Base-by-base conservation (phyloP, 257 asterid genomes). In the Primulina tabacum region DNA sequence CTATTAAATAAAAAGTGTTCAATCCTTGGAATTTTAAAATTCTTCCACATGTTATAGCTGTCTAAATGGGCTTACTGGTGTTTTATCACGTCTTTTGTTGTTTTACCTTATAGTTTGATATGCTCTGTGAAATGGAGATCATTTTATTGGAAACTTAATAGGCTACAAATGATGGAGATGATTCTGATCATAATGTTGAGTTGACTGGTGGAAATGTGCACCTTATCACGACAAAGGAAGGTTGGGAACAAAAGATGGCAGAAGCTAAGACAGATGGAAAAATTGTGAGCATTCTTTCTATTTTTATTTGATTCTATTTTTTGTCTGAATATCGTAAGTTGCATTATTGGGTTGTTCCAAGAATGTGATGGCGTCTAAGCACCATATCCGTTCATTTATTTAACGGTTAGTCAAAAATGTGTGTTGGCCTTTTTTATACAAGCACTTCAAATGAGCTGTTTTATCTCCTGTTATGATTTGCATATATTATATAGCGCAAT, bases 201-300 rank as follows among this genome's bases (percentile, higher is more conserved):
- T 66, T 92, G 58, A 72, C 87, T 14, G 95, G 96, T 78, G 98
- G 98, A 73, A 92, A 92, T 77, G 96, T 92, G 80, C 89, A 84
- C 53, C 90, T 92, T 69, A 60, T 92, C 77, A 83, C 88, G 29
- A 84, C 94, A 26, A 84, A 85, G 81, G 95, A 88, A 71, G 77
- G 83, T 75, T 92, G 97, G 98, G 96, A 89, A 20, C 93, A 87
- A 79, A 90, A 86, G 77, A 30, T 92, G 56, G 87, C 73, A 40
- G 90, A 92, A 82, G 90, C 98, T 4, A 81, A 70, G 58, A 81
- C 38, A 38, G 92, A 85, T 37, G 87, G 87, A 32, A 92, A 89
- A 78, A 78, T 77, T 72, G 99, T 93, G 75, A 82, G 92, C 76
- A 18, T 26, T 71, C 50, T 56, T 28, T 37, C 37, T 21, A 10